Evolutionary conservation across 2,329 filamentous ascomycete genomes (phyloP), one percentile per base, ranked within the genome.

Genomic region (Thermochaetoides dissita): DNA sequence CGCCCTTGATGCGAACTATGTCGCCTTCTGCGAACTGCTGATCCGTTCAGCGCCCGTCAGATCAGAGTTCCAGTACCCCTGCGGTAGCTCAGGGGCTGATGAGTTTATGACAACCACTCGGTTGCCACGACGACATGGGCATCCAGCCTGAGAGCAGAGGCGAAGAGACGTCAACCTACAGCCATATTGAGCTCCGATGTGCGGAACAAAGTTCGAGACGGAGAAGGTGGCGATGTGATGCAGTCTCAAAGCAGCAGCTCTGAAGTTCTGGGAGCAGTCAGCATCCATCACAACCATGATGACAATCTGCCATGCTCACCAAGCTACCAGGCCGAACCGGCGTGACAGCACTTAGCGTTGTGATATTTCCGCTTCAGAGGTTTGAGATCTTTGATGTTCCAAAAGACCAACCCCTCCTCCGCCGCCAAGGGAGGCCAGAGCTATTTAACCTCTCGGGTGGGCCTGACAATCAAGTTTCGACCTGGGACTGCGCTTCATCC

Each of bases 1-100:
- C 44, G 6, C 49, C 49, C 12, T 46, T 45, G 38, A 53, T 40
- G 11, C 48, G 46, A 31, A 53, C 49, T 6, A 38, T 34, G 11
- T 53, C 48, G 37, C 51, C 49, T 28, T 44, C 43, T 36, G 40
- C 30, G 37, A 47, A 48, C 50, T 52, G 41, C 33, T 3, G 35
- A 2, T 10, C 10, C 8, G 11, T 34, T 44, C 37, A 37, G 39
- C 11, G 10, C 29, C 17, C 17, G 17, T 24, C 17, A 24, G 17
- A 24, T 3, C 17, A 24, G 17, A 24, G 17, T 24, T 24, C 17
- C 17, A 5, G 17, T 24, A 24, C 17, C 5, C 17, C 17, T 24
- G 17, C 17, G 5, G 8, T n/a, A 3, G 3, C 30, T 35, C 10
- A 32, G 29, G 31, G 11, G 8, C 32, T 6, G 29, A 4, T 37